Conservation (phyloP, 805 yeast genomes). For the Saccharomycopsis sp. region DNA sequence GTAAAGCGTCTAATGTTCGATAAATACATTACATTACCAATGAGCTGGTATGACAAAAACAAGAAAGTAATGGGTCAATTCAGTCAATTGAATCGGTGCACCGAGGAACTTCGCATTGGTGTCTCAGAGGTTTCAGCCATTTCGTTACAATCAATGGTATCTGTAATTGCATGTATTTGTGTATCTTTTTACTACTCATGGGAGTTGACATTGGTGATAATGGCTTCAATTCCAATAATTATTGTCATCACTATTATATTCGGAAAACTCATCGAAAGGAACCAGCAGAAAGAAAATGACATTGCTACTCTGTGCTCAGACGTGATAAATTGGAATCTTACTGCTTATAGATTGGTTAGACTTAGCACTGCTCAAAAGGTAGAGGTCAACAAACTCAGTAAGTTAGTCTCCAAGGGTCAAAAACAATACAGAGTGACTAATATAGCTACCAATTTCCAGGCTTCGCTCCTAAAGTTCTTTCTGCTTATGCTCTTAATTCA, state of each 20-base stretch:
- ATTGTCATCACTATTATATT: slow-evolving; percentile 40
- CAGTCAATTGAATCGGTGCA: slow-evolving; percentile 60
- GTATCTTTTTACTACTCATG: slow-evolving; percentile 76
- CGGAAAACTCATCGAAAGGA: slow-evolving; percentile 44
- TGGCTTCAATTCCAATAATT: slow-evolving; percentile 70
- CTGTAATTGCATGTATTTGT: slow-evolving; percentile 48
- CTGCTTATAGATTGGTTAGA: slow-evolving; percentile 54
- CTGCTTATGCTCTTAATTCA: slow-evolving; percentile 76
- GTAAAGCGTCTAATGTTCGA: slow-evolving; percentile 43
- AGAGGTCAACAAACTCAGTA: slow-evolving; percentile 43
- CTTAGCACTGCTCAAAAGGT: slow-evolving; percentile 46
- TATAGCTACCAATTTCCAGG: slow-evolving; percentile 47
- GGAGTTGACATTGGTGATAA: slow-evolving; percentile 73
- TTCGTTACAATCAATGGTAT: slow-evolving; percentile 44
- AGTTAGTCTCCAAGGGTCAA: slow-evolving; percentile 29
- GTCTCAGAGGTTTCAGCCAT: slow-evolving; percentile 61
- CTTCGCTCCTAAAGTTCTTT: slow-evolving; percentile 49
- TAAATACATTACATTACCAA: slow-evolving; percentile 39
- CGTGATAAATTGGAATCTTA: slow-evolving; percentile 63
- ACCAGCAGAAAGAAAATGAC: slow-evolving; percentile 51
- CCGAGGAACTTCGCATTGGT: slow-evolving; percentile 67
- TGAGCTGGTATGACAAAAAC: slow-evolving; percentile 59
- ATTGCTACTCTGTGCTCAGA: slow-evolving; percentile 51
- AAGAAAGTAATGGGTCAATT: slow-evolving; percentile 55
- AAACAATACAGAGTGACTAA: slow-evolving; percentile 37